Evolutionary conservation across 805 yeast species (phyloP).

Genomic region (Huiozyma sinensis): DNA sequence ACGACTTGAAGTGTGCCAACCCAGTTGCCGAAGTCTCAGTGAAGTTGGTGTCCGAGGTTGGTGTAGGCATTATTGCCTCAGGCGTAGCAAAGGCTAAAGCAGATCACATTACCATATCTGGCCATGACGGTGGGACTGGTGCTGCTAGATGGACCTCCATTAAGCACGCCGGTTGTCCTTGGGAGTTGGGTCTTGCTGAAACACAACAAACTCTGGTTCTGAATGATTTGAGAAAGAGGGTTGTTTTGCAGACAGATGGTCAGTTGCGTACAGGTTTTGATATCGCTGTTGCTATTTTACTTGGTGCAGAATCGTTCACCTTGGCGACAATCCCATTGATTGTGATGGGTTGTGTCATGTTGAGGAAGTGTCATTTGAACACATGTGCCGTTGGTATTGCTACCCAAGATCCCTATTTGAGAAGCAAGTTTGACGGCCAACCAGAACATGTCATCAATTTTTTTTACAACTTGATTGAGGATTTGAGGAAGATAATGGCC

Average conservation of each 20-base stretch:
- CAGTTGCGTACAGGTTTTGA: constrained; percentile 96
- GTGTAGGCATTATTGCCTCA: constrained; percentile 97
- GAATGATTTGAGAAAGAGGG: constrained; percentile 93
- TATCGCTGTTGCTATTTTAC: constrained; percentile 85
- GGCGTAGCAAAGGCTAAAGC: constrained; percentile 99
- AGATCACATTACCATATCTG: constrained; percentile 88
- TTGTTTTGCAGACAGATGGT: constrained; percentile 95
- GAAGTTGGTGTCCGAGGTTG: constrained; percentile 93
- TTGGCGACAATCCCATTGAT: constrained; percentile 95
- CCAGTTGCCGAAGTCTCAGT: constrained; percentile 97
- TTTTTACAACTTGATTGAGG: constrained; percentile 90
- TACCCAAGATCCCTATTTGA: constrained; percentile 89
- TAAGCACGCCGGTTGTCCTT: constrained; percentile 94
- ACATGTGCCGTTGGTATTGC: constrained; percentile 98
- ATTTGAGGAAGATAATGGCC: constrained; percentile 88
- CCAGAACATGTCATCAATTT: constrained; percentile 98
- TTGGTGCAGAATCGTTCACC: constrained; percentile 98
- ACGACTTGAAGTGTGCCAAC: constrained; percentile 92
- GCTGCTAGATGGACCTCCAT: constrained; percentile 97
- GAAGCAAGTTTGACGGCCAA: constrained; percentile 88
- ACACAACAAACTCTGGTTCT: constrained; percentile 94
- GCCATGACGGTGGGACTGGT: constrained; percentile 99
- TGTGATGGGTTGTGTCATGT: constrained; percentile 95
- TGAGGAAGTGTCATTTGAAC: constrained; percentile 88
- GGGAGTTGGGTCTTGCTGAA: constrained; percentile 98